Base-by-base conservation (phyloP, 495 filamentous ascomycete species). In the Lentithecium fluviatile region DNA sequence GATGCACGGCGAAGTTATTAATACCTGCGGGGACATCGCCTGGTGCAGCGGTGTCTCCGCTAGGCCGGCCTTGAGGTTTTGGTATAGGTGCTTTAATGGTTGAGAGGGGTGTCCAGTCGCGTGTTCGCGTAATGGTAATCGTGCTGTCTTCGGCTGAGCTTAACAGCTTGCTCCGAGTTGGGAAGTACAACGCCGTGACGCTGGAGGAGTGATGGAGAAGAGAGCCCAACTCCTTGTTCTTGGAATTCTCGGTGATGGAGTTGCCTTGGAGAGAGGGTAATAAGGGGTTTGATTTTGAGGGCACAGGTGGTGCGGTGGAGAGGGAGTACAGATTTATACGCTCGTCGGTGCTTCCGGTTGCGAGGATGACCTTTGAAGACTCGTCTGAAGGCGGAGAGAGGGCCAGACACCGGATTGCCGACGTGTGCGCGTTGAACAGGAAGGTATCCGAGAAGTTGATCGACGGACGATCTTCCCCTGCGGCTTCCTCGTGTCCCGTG, bases 1-100 rank as follows among this genome's bases (percentile, higher is more conserved):
- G 95, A 68, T 99, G 95, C 4, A 97, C 85, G 11, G 95, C 91
- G 76, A 97, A 90, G 70, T 91, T 91, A 68, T 96, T 97, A 45
- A 99, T 83, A 12, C 94, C 94, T n/a, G 85, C 80, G 2, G 92
- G 91, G n/a, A 85, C 82, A 12, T 83, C 89, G 11, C 89, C 94
- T n/a, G 84, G 77, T 13, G 84, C 85, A 1, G 90, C 90, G 6
- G 94, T 97, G 70, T 97, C 94, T 40, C 95, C 93, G 62, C 85
- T 89, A 34, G 94, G 93, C 56, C 90, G 80, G 12, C 93, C 91
- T 49, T 83, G 80, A 15, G 85, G 77, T 75, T 91, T 95, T 6
- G 94, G 90, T 57, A 87, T 84, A 6, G 94, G 94, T 24, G 86
- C 90, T 72, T 95, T 95, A 68, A 99, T 90, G 8, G 83, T 87